A percentile compares a stretch with the other conserved stretches of the same genome.
phyloP scores from a whole-genome alignment of 345 rosid genomes.

The Syzygium oleosum region DNA sequence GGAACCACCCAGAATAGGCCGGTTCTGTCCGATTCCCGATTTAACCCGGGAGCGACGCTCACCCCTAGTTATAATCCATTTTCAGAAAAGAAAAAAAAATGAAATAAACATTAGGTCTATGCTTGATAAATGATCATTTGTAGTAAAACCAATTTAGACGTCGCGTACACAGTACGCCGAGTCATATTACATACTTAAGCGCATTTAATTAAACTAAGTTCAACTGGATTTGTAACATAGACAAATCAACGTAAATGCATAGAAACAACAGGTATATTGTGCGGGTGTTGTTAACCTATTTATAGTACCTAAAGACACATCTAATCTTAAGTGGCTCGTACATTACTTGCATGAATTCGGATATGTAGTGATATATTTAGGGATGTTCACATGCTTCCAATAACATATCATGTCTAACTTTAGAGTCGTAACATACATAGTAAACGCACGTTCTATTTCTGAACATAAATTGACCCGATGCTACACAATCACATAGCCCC shows the following conservation, averaged over 20 bases:
- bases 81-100: not conserved
- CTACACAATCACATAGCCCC: not conserved
- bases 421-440: not conserved
- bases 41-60: rapidly evolving
- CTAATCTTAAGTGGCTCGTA: not conserved
- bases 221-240: not conserved
- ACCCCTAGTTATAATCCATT: not conserved
- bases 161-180: not conserved
- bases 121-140: not conserved
- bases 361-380: not conserved
- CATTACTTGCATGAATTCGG: not conserved
- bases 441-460: rapidly evolving
- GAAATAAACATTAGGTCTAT: not conserved
- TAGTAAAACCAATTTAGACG: not conserved
- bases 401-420: not conserved
- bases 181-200: not conserved
- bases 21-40: rapidly evolving
- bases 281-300: not conserved
- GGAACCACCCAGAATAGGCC: not conserved
- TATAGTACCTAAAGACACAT: not conserved
- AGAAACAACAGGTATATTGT: not conserved
- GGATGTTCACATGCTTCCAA: not conserved
- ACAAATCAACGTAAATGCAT: not conserved
- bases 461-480: not conserved
- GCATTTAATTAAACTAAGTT: not conserved